Base-by-base conservation (phyloP, 148 eudicot species). In the Chenopodium formosanum region DNA sequence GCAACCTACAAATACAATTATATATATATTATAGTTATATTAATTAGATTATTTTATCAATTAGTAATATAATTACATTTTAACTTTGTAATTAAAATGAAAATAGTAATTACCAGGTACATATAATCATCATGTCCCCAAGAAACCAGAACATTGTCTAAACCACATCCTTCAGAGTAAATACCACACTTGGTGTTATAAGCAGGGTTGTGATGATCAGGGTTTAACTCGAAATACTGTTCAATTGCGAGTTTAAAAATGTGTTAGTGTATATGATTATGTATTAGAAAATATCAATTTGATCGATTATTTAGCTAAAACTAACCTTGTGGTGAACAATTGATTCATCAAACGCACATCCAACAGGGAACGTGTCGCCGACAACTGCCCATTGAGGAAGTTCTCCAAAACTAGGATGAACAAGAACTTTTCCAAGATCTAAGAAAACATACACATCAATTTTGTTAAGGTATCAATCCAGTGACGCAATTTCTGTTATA, bases 351-450 rank as follows among this genome's bases (percentile, higher is more conserved):
- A 90, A 94, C 12, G 97, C 97, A 78, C 99, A 96, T 1, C 99
- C 99, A 63, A 96, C 95, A 0, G 99, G 99, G 83, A 52, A 94
- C 0, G 99, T 96, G 81, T 96, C 99, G 29, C 98, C 98, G 0
- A 94, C 99, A 66, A 95, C 97, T 25, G 98, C 98, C 97, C 98
- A 94, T 83, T 94, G 98, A 64, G 98, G 97, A 32, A 94, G 94
- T 72, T 60, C 89, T 9, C 98, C 99, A 68, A 94, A 96, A 79
- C 87, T 87, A 17, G 98, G 98, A 84, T 81, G 98, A 74, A 88
- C 87, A 56, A 95, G 91, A 79, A 95, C 99, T 89, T 95, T 95
- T 12, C 99, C 99, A 32, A 95, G 97, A 86, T 95, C 99, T 95
- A 75, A 65, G 14, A 23, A 47, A 56, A 9, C 3, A 64, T 34